These are phyloP conservation scores for Aspergillus arachidicola DNA, from an alignment of 2,329 filamentous ascomycete genomes.

Conservation along the genomic window DNA sequence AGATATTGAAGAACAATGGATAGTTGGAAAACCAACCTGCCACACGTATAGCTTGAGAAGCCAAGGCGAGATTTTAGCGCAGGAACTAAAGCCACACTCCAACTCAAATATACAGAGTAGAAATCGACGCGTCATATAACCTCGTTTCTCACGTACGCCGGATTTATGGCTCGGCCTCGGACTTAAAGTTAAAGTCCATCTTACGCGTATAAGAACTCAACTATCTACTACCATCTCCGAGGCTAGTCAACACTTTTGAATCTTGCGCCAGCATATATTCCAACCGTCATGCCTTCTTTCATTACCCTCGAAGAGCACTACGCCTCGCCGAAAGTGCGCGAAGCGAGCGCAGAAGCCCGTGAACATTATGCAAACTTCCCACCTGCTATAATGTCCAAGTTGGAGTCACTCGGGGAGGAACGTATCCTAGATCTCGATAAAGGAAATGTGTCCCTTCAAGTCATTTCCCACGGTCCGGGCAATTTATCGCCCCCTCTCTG, in stretches of 20 bases:
- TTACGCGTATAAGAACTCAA: background rate
- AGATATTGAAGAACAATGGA: too few relatives aligned
- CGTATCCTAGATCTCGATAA: slow-evolving; percentile 11
- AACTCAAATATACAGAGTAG: too few relatives aligned
- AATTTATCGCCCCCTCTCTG: slow-evolving; percentile 13
- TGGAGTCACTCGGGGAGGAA: slow-evolving; percentile 13
- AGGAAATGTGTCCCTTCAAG: slow-evolving; percentile 8
- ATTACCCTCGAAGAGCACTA: slow-evolving; percentile 27
- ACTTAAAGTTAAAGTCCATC: background rate
- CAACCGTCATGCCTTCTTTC: slow-evolving; percentile 15
- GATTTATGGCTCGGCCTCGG: background rate
- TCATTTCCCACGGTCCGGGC: slow-evolving; percentile 22
- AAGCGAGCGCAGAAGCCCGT: slow-evolving; percentile 3
- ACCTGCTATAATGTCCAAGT: slow-evolving; percentile 14
- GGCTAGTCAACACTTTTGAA: too few relatives aligned
- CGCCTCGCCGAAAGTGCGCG: slow-evolving; percentile 15
- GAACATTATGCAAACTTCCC: slow-evolving; percentile 20
- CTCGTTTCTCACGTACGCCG: background rate
- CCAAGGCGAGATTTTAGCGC: background rate
- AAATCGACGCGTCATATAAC: background rate
- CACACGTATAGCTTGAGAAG: background rate
- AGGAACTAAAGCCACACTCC: too few relatives aligned
- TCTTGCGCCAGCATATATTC: too few relatives aligned
- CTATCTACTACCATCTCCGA: background rate
- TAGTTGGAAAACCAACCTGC: too few relatives aligned